Evolutionary conservation across 345 rosid genomes (phyloP), one percentile per base, ranked within the genome.

Genomic region (Excoecaria agallocha): DNA sequence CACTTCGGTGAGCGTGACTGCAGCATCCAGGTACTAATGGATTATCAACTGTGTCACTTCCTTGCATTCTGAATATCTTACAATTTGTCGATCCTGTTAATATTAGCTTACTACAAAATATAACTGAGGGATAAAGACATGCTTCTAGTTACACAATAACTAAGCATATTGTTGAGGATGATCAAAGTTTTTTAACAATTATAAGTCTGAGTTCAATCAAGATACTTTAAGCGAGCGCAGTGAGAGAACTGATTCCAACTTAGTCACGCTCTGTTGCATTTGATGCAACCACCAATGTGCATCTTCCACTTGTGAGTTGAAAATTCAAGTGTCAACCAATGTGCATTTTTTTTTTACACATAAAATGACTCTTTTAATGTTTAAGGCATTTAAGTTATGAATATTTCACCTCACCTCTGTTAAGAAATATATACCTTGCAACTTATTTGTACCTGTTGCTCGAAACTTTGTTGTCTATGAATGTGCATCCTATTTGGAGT

Each of bases 1-100:
- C 99, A 95, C 82, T 95, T 91, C 75, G 98, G 99, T 74, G 99
- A 95, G 88, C 94, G 99, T 74, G 99, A 95, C 87, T 95, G 99
- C 88, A 95, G 98, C 80, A 95, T 95, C 79, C 99, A 95, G 97
- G 99, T 95, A 89, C 62, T 12, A 58, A 58, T 24, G 62, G 24
- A 58, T 43, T 50, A 22, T 39, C 41, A 39, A 67, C 46, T 3
- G 9, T 57, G 45, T 12, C 43, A 19, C 39, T 66, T 73, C 16
- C 67, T 43, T 22, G 57, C 45, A 6, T 25, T 68, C 43, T 56
- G 35, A 24, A 24, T 24, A 62, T 11, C 30, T 55, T 69, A 16
- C 39, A 66, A 63, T 41, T 77, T 69, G 17, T 54, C 54, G 56
- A n/a, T 62, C 48, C 46, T 16, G 45, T 58, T 22, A 1, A 51